Evolutionary conservation across 768 basidiomycete genomes (phyloP).

Genomic region (Termitomyces sp.): DNA sequence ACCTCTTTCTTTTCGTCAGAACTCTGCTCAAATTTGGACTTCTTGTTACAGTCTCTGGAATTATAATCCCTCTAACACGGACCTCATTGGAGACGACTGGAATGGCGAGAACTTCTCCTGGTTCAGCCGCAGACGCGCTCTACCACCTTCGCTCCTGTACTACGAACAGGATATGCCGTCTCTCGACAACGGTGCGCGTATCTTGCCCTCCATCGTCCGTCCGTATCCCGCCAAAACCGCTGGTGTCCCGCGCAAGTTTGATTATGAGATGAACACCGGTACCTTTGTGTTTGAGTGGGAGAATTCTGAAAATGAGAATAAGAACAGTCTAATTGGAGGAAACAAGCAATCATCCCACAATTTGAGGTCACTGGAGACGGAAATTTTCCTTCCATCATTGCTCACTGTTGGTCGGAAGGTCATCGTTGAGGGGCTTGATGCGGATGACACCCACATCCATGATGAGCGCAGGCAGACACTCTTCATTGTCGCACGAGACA

Average conservation of each 20-base stretch:
- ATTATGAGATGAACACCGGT: constrained; percentile 76
- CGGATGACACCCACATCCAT: constrained; percentile 48
- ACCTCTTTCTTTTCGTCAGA: neutral
- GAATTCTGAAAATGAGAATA: constrained; percentile 22
- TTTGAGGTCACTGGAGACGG: constrained; percentile 57
- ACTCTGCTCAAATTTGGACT: neutral
- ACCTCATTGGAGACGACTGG: constrained; percentile 80
- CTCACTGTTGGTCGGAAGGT: constrained; percentile 54
- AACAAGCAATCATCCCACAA: neutral
- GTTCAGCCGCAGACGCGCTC: constrained; percentile 65
- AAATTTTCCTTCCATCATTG: constrained; percentile 71
- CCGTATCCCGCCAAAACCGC: constrained; percentile 91
- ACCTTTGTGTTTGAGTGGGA: constrained; percentile 63
- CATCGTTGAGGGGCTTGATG: constrained; percentile 47
- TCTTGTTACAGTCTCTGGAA: constrained; percentile 71
- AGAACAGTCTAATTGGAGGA: neutral
- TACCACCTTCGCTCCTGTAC: constrained; percentile 48
- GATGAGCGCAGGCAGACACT: constrained; percentile 70
- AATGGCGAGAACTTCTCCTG: constrained; percentile 97
- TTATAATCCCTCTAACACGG: constrained; percentile 86
- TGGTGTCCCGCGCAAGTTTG: constrained; percentile 69
- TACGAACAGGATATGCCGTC: constrained; percentile 58
- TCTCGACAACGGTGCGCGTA: constrained; percentile 78
- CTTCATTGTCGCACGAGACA: constrained; percentile 48
- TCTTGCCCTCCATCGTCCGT: constrained; percentile 74